Percentiles rank a stretch among this genome's conserved stretches.
phyloP scores from a whole-genome alignment of 768 basidiomycete species.

The Phylloporus sp. region DNA sequence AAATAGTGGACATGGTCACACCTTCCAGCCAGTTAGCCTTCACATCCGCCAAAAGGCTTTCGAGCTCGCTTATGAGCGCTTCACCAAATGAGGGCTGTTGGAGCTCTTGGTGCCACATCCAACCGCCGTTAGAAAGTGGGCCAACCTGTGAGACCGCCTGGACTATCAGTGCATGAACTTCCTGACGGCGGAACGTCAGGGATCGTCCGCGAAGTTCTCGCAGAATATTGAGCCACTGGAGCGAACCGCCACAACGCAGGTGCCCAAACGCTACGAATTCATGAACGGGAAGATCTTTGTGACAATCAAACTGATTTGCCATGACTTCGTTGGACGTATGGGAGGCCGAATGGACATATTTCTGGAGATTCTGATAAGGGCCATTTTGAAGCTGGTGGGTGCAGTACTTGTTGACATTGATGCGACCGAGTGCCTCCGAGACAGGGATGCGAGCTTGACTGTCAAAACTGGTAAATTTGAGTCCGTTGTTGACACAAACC shows the following conservation, averaged over 20 bases:
- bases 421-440: constrained; percentile 7
- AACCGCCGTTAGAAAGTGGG: constrained; percentile 8
- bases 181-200: constrained; percentile 37
- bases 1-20: constrained; percentile 31
- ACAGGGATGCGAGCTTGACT: constrained; percentile 9
- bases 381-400: constrained; percentile 31
- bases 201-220: constrained; percentile 40
- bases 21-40: constrained; percentile 41
- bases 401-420: constrained; percentile 23
- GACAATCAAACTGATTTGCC: constrained; percentile 40
- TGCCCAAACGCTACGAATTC: constrained; percentile 44
- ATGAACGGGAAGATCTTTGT: constrained; percentile 38
- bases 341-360: constrained; percentile 32
- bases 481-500: constrained; percentile 34
- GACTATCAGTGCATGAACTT: constrained; percentile 40
- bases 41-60: constrained; percentile 33
- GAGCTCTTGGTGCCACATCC: constrained; percentile 42
- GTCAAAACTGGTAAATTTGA: constrained; percentile 32
- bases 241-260: constrained; percentile 39
- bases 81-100: constrained; percentile 30
- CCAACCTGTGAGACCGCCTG: constrained; percentile 47
- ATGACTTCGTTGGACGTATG: constrained; percentile 45
- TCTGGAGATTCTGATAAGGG: constrained; percentile 36
- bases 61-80: constrained; percentile 35
- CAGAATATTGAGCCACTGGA: constrained; percentile 52